Evolutionary conservation across 2,329 filamentous ascomycete genomes (phyloP).

Genomic region (Aspergillus eucalypticola): DNA sequence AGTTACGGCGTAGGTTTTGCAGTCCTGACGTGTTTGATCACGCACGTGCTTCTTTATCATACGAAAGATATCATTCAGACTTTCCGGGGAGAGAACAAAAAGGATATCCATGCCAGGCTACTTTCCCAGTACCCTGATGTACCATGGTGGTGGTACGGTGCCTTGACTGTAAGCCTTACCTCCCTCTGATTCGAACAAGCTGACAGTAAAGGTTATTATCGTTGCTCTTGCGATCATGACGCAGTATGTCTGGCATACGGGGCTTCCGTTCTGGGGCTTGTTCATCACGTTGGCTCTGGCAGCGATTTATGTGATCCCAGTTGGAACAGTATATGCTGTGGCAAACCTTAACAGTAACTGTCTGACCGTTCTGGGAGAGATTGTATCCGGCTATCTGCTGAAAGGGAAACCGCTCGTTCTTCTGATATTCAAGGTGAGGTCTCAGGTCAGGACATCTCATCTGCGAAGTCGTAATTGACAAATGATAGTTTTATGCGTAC

Average conservation of each 20-base stretch:
- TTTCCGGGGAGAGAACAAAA: conserved; percentile 27
- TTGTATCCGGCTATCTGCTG: conserved; percentile 46
- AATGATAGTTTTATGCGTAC: conserved; percentile 60
- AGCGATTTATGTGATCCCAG: conserved; percentile 42
- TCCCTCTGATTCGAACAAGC: conserved; percentile 20
- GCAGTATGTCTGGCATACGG: conserved; percentile 33
- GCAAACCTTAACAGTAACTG: conserved; percentile 45
- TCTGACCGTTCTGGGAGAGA: conserved; percentile 43
- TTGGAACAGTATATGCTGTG: conserved; percentile 43
- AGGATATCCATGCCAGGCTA: conserved; percentile 41
- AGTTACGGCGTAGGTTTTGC: conserved; percentile 62
- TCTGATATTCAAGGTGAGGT: conserved; percentile 38
- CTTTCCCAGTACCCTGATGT: conserved; percentile 38
- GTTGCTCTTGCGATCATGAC: conserved; percentile 35
- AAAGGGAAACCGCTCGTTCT: conserved; percentile 44
- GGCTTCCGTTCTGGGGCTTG: conserved; percentile 43
- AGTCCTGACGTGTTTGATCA: conserved; percentile 54
- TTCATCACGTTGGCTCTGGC: conserved; percentile 42
- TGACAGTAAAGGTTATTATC: conserved; percentile 46
- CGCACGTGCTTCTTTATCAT: conserved; percentile 25
- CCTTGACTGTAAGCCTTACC: conserved; percentile 25
- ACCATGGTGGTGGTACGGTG: conserved; percentile 43
- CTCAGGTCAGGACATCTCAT: too few species aligned
- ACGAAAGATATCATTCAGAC: conserved; percentile 23
- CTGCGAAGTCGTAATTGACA: conserved; percentile 53